These are phyloP conservation scores for Mariannaea elegans DNA, from an alignment of 2,329 filamentous ascomycete species.

Conservation along the genomic window DNA sequence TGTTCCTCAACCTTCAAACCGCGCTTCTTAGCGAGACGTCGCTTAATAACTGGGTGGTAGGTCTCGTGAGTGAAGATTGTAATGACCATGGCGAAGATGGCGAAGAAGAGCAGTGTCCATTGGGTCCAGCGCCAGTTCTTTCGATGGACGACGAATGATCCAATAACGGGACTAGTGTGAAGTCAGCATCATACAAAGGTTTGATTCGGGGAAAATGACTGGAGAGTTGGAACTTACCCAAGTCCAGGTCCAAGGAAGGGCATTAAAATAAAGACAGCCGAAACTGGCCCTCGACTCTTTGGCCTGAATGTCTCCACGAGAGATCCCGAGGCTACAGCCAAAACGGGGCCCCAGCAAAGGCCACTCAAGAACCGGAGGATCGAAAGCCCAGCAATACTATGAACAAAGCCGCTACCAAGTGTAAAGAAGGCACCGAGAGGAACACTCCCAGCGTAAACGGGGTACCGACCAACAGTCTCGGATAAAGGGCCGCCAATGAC, in stretches of 20 bases:
- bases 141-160: constrained; percentile 55
- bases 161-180: constrained; percentile 53
- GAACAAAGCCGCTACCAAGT: constrained; percentile 61
- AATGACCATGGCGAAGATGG: constrained; percentile 46
- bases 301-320: constrained; percentile 59
- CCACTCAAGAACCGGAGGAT: constrained; percentile 66
- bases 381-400: constrained; percentile 59
- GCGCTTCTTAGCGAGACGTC: constrained; percentile 48
- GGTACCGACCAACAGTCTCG: constrained; percentile 64
- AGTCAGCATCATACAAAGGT: constrained; percentile 17
- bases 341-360: constrained; percentile 57
- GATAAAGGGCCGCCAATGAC: constrained; percentile 66
- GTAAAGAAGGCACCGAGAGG: constrained; percentile 63
- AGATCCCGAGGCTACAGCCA: constrained; percentile 60
- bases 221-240: constrained; percentile 49
- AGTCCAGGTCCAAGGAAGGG: constrained; percentile 63
- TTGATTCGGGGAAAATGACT: too few relatives aligned
- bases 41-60: constrained; percentile 61
- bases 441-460: constrained; percentile 58
- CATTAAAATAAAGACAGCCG: constrained; percentile 57
- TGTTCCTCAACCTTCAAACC: constrained; percentile 38
- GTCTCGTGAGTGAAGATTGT: constrained; percentile 61
- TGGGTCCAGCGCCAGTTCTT: constrained; percentile 64
- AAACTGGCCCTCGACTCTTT: constrained; percentile 52
- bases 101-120: constrained; percentile 59